Evolutionary conservation across 2,329 filamentous ascomycete genomes (phyloP).

Genomic region (Microdochium paspali): DNA sequence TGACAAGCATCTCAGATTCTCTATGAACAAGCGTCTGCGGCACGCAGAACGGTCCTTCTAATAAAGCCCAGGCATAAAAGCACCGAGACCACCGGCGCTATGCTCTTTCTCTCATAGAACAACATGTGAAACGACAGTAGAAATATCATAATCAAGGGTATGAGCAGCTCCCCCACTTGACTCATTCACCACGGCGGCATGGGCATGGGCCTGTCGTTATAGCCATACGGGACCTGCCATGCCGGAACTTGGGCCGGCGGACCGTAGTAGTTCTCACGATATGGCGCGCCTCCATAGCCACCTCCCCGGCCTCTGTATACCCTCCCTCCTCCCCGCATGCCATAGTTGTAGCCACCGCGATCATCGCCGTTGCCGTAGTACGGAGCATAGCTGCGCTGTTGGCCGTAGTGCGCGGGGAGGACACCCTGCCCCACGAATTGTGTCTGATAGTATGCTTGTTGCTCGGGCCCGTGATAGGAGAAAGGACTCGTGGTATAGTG

Average conservation of each 20-base stretch:
- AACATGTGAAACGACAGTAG: no score
- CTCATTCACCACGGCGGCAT: background rate
- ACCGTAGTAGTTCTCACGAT: background rate
- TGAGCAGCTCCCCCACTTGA: no score
- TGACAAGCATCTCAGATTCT: no score
- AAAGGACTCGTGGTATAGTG: background rate
- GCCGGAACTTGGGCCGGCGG: background rate
- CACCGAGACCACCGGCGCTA: background rate
- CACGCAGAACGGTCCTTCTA: no score
- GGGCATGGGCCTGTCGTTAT: conserved; percentile 3
- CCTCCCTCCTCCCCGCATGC: background rate
- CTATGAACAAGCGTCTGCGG: no score
- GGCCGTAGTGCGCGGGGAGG: background rate
- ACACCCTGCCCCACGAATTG: background rate
- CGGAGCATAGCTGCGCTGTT: background rate
- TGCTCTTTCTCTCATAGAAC: no score
- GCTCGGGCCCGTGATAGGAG: background rate
- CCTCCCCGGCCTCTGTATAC: background rate
- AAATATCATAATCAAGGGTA: no score
- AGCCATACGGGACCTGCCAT: conserved; percentile 1
- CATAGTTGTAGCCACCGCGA: background rate
- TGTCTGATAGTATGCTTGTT: background rate
- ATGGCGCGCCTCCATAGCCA: conserved; percentile 7
- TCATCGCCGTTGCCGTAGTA: background rate
- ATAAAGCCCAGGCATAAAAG: background rate